These are phyloP conservation scores for Clohesyomyces aquaticus DNA, from an alignment of 495 filamentous ascomycete genomes.

Conservation along the genomic window DNA sequence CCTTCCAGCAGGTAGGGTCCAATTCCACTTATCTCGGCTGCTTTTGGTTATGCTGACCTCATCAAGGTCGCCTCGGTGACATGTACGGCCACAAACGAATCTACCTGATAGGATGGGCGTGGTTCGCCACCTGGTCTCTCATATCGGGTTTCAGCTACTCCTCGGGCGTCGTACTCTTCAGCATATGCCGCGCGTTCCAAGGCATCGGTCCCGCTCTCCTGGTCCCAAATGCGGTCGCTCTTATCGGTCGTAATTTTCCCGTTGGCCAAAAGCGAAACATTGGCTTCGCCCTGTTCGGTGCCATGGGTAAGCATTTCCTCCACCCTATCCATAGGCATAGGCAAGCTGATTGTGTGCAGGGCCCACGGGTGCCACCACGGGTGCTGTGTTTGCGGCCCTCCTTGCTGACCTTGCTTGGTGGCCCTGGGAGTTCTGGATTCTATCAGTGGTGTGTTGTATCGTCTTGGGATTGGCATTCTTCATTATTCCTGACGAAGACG, in stretches of 20 bases:
- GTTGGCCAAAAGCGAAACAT: slow-evolving; percentile 38
- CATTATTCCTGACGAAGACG: slow-evolving; percentile 40
- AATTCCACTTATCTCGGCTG: background rate
- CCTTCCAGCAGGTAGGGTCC: slow-evolving; percentile 39
- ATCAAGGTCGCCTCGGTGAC: slow-evolving; percentile 40
- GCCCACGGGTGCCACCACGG: slow-evolving; percentile 35
- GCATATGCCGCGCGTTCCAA: slow-evolving; percentile 50
- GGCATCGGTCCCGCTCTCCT: slow-evolving; percentile 52
- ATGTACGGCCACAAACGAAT: slow-evolving; percentile 44
- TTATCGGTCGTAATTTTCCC: slow-evolving; percentile 53
- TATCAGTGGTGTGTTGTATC: slow-evolving; percentile 32
- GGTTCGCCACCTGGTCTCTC: slow-evolving; percentile 42
- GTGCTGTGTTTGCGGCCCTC: slow-evolving; percentile 37
- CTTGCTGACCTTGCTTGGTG: slow-evolving; percentile 39
- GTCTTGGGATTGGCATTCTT: slow-evolving; percentile 31
- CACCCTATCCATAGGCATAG: too few relatives aligned
- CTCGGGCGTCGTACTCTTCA: slow-evolving; percentile 52
- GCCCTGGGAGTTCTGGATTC: slow-evolving; percentile 42
- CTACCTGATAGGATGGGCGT: slow-evolving; percentile 40
- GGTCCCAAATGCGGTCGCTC: slow-evolving; percentile 57
- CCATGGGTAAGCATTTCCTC: too few relatives aligned
- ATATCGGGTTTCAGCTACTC: slow-evolving; percentile 45
- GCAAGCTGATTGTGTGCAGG: too few relatives aligned
- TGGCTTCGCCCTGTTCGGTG: slow-evolving; percentile 40
- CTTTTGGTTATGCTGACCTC: slow-evolving; percentile 5